Conservation (phyloP, 2,329 filamentous ascomycete species). For the Pestalotiopsis sp. region DNA sequence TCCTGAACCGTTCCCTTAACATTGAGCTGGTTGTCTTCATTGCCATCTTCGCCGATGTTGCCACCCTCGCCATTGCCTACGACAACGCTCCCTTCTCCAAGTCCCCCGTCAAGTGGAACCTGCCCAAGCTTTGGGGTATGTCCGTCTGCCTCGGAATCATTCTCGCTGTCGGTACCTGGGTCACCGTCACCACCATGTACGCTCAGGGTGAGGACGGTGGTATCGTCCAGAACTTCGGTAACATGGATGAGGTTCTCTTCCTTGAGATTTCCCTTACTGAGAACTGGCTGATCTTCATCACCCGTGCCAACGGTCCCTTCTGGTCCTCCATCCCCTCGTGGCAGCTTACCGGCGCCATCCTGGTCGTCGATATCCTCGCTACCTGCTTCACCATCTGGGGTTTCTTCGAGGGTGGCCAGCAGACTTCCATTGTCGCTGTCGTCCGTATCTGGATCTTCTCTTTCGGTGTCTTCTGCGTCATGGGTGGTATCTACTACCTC, state of each 20-base stretch:
- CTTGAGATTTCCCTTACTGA: constrained; percentile 88
- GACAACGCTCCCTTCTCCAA: constrained; percentile 89
- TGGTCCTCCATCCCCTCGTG: constrained; percentile 89
- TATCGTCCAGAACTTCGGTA: constrained; percentile 89
- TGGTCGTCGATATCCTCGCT: constrained; percentile 80
- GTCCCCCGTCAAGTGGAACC: constrained; percentile 91
- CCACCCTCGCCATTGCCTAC: constrained; percentile 89
- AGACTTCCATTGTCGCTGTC: constrained; percentile 80
- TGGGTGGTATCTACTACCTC: constrained; percentile 76
- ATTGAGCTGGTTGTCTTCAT: constrained; percentile 90
- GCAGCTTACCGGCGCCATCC: constrained; percentile 78
- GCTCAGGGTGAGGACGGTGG: constrained; percentile 61
- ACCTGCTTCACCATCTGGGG: constrained; percentile 87
- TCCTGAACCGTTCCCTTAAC: constrained; percentile 82
- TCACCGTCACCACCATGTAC: constrained; percentile 82
- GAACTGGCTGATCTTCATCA: constrained; percentile 98
- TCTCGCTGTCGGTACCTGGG: constrained; percentile 84
- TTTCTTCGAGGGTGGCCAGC: constrained; percentile 70
- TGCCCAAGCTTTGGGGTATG: constrained; percentile 93
- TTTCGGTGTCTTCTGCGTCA: constrained; percentile 84
- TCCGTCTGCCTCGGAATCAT: constrained; percentile 81
- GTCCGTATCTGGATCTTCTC: constrained; percentile 92
- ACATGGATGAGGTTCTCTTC: constrained; percentile 81
- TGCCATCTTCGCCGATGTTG: constrained; percentile 92
- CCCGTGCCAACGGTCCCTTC: constrained; percentile 88